These are phyloP conservation scores for Xylaria sp. DNA, from an alignment of 2,329 filamentous ascomycete species.

Conservation along the genomic window DNA sequence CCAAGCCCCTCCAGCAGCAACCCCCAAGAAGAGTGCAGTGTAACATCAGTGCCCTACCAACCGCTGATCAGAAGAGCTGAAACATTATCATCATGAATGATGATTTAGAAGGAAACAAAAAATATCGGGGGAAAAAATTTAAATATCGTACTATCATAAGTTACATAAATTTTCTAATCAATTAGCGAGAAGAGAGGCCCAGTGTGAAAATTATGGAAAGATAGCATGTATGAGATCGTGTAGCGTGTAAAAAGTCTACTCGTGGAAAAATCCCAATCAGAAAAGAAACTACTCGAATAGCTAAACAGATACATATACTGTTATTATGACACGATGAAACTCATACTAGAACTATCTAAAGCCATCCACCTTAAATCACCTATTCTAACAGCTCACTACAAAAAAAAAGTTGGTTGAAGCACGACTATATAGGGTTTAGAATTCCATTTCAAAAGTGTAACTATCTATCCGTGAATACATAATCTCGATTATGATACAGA, in stretches of 20 bases:
- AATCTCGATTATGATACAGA: constrained; percentile 8
- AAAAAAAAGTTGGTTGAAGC: background rate
- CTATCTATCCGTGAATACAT: constrained; percentile 12
- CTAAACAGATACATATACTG: background rate
- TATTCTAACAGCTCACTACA: background rate
- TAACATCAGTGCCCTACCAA: constrained; percentile 13
- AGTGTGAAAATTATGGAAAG: too few relatives aligned
- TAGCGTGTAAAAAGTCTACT: background rate
- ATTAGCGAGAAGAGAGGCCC: too few relatives aligned
- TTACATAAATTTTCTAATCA: too few relatives aligned
- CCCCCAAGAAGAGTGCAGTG: background rate
- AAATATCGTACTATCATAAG: too few relatives aligned
- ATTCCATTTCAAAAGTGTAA: background rate
- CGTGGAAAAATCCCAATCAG: background rate
- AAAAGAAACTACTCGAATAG: background rate
- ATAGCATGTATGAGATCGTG: background rate
- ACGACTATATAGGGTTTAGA: background rate
- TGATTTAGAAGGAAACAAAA: background rate
- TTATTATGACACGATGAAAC: background rate
- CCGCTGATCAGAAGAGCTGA: background rate
- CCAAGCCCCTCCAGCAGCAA: constrained; percentile 6
- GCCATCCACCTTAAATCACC: too few relatives aligned
- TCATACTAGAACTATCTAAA: background rate
- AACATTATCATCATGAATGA: background rate
- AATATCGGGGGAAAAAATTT: too few relatives aligned